phyloP scores from a whole-genome alignment of 768 basidiomycete genomes.

The Auricularia sp. region DNA sequence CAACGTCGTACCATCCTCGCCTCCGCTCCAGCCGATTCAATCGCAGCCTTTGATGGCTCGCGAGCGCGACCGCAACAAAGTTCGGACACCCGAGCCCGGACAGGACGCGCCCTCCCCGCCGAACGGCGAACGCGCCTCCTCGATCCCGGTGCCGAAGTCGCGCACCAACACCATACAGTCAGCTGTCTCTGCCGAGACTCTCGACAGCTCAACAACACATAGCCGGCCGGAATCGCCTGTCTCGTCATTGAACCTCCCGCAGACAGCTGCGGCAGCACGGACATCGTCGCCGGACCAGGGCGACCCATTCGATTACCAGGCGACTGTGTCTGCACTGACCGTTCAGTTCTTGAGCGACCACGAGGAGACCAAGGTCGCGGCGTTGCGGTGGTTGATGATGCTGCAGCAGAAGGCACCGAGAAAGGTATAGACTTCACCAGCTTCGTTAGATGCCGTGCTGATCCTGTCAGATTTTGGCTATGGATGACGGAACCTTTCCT shows the following conservation, averaged over 20 bases:
- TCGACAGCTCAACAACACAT: conserved; percentile 11
- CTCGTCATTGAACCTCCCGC: conserved; percentile 26
- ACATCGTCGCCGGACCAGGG: conserved; percentile 27
- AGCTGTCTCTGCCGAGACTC: background rate
- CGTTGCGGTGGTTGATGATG: conserved; percentile 97
- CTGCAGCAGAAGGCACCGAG: conserved; percentile 94
- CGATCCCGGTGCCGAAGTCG: conserved; percentile 3
- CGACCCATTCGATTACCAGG: conserved; percentile 84
- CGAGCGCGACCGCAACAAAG: background rate
- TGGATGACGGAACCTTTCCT: conserved; percentile 96
- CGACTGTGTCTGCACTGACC: conserved; percentile 85
- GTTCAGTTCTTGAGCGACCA: conserved; percentile 93
- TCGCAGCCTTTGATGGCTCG: conserved; percentile 1
- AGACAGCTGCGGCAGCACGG: conserved; percentile 6
- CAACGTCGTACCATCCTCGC: conserved; percentile 6
- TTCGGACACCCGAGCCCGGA: conserved; percentile 2
- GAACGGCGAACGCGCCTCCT: background rate
- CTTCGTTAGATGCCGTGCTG: background rate
- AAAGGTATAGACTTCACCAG: conserved; percentile 43
- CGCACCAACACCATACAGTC: conserved; percentile 6
- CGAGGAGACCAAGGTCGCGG: conserved; percentile 91
- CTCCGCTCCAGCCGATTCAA: conserved; percentile 6
- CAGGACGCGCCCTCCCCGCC: conserved; percentile 4
- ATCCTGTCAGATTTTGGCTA: conserved; percentile 65
- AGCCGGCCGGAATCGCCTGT: conserved; percentile 57